Evolutionary conservation across 1,139 yeast genomes (phyloP).

Genomic region (Spathaspora sp.): DNA sequence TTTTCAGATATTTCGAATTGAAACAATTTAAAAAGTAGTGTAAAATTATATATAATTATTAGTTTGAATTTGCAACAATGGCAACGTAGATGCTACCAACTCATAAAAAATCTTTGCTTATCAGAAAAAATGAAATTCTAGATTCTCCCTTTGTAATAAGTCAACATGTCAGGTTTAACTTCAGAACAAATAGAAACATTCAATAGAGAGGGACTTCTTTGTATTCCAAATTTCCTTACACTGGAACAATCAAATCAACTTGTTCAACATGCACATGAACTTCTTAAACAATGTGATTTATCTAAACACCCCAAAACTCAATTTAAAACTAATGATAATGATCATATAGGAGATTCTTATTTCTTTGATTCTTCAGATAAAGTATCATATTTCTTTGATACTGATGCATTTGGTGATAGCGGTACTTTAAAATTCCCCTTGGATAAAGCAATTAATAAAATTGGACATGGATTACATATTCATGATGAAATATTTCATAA

Average conservation of each 20-base stretch:
- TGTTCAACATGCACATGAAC: slow-evolving; percentile 40
- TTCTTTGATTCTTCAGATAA: slow-evolving; percentile 71
- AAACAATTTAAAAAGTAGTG: slow-evolving; percentile 30
- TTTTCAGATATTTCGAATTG: slow-evolving; percentile 61
- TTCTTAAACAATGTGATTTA: slow-evolving; percentile 53
- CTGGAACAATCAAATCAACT: slow-evolving; percentile 39
- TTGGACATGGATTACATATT: slow-evolving; percentile 77
- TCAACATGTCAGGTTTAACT: slow-evolving; percentile 18
- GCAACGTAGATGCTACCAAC: no score
- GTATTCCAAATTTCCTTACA: slow-evolving; percentile 55
- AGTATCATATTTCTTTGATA: slow-evolving; percentile 68
- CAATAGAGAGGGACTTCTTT: slow-evolving; percentile 59
- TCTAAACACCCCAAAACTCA: slow-evolving; percentile 67
- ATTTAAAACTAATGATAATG: slow-evolving; percentile 65
- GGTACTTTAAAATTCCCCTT: slow-evolving; percentile 55
- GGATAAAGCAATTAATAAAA: slow-evolving; percentile 64
- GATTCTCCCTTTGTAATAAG: background rate
- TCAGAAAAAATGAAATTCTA: background rate
- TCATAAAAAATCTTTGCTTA: background rate
- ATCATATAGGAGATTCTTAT: slow-evolving; percentile 73
- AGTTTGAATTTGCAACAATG: no score
- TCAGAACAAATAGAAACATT: slow-evolving; percentile 47
- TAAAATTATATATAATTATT: background rate
- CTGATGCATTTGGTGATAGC: slow-evolving; percentile 58
- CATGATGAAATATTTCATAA: slow-evolving; percentile 45